A percentile compares a stretch with the other conserved stretches of the same genome.
Evolutionary conservation across 345 rosid species (phyloP).

Genomic region (Conringia planisiliqua): DNA sequence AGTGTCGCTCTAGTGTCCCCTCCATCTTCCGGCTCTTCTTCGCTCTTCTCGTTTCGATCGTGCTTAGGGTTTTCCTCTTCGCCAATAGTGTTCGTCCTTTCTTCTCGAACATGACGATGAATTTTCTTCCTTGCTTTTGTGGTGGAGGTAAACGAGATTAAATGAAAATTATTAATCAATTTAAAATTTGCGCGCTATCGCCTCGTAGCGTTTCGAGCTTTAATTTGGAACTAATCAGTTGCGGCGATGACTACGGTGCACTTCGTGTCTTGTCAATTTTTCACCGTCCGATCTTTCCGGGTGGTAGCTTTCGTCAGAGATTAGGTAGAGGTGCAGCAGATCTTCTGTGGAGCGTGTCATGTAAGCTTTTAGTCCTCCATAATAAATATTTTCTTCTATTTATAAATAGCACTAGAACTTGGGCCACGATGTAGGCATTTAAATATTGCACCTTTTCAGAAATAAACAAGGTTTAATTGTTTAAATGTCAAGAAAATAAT

Average conservation of each 20-base stretch:
- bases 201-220: neutral
- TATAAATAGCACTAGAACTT: neutral
- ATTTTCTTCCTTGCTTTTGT: neutral
- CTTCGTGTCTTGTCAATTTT: neutral
- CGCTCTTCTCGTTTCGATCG: conserved; percentile 30
- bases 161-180: neutral
- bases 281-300: conserved; percentile 4
- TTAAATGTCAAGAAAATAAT: too few relatives aligned
- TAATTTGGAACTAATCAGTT: neutral
- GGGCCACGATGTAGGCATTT: neutral
- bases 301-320: neutral
- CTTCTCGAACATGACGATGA: conserved; percentile 27
- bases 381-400: conserved; percentile 6
- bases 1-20: conserved; percentile 43
- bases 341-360: conserved; percentile 22
- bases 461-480: too few relatives aligned
- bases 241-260: neutral
- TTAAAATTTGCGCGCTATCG: conserved; percentile 41
- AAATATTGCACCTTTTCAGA: neutral
- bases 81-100: conserved; percentile 29
- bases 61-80: conserved; percentile 47
- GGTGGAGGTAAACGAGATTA: neutral
- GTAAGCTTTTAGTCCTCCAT: conserved; percentile 28
- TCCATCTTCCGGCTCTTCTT: conserved; percentile 40
- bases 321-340: neutral